A percentile compares a stretch with the other conserved stretches of the same genome.
phyloP scores from a whole-genome alignment of 768 basidiomycete genomes.

The Holtermannia corniformis region DNA sequence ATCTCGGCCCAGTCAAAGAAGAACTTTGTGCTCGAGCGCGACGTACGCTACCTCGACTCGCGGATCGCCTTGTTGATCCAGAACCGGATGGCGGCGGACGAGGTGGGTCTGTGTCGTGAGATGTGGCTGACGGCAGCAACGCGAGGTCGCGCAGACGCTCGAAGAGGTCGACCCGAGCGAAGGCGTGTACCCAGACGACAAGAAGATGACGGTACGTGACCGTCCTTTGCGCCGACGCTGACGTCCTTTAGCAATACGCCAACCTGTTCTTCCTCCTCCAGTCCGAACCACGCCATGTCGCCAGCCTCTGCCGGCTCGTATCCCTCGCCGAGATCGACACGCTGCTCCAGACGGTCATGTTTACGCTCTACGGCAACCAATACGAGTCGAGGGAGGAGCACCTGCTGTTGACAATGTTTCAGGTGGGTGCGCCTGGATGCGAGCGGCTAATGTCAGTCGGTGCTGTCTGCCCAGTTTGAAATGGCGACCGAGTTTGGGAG shows the following conservation, averaged over 20 bases:
- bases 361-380: constrained; percentile 98
- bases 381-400: constrained; percentile 98
- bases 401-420: constrained; percentile 95
- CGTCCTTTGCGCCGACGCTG: background rate
- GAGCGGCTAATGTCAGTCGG: constrained; percentile 55
- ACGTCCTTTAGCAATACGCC: constrained; percentile 67
- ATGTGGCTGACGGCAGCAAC: constrained; percentile 54
- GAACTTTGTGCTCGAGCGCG: constrained; percentile 97
- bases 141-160: constrained; percentile 86
- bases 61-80: constrained; percentile 95
- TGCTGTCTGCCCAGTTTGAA: constrained; percentile 96
- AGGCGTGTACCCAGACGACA: constrained; percentile 88
- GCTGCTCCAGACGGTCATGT: constrained; percentile 98
- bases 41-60: constrained; percentile 95
- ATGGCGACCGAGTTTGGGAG: constrained; percentile 99
- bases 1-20: constrained; percentile 99
- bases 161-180: constrained; percentile 92
- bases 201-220: constrained; percentile 51
- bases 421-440: constrained; percentile 38
- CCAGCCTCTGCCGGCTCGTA: constrained; percentile 90
- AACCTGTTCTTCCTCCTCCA: constrained; percentile 98
- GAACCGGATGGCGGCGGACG: constrained; percentile 94
- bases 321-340: constrained; percentile 96
- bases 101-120: constrained; percentile 48
- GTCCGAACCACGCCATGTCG: constrained; percentile 94